Base-by-base conservation (phyloP, 345 rosid genomes). In the Linum usitatissimum region DNA sequence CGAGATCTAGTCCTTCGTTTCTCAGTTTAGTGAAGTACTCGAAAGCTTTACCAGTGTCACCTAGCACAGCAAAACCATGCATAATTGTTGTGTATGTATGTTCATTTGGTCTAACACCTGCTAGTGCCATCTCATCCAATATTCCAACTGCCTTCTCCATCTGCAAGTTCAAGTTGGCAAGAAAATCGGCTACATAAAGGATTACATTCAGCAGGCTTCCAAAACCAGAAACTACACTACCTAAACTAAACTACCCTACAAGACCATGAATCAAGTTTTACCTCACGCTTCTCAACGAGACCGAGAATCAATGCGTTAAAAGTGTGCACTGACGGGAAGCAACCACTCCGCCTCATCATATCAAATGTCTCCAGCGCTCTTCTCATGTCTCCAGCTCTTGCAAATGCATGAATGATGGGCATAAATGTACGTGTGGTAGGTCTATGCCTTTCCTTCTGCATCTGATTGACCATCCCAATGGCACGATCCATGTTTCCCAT, bases 401-500 rank as follows among this genome's bases (percentile, higher is more conserved):
- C 97, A 80, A 77, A 90, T 64, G 84, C 83, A 68, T 87, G 78
- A 73, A 90, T 89, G 64, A 93, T 93, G 59, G 99, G 99, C 97
- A 87, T 70, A 80, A 86, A 87, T 18, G 97, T 85, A 23, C 86
- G 82, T 30, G 99, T 72, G 4, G 97, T 87, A 53, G 97, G 97
- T 63, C 81, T 79, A 63, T 79, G 86, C 70, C 86, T 87, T 80
- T 79, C 77, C 81, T 78, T 89, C 74, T 85, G 89, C 99, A 93
- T 93, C 73, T 84, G 86, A 66, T 87, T 93, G 38, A 90, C 85
- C 59, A 84, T 84, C 59, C 77, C 72, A 73, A 93, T 71, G 0
- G 97, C 99, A 66, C 99, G 88, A 6, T 83, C 91, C 90, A 89
- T 87, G 79, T 84, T 92, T 71, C 97, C 97, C 99, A 93, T 89